phyloP scores from a whole-genome alignment of 805 yeast genomes.

The Tetrapisispora arboricola region DNA sequence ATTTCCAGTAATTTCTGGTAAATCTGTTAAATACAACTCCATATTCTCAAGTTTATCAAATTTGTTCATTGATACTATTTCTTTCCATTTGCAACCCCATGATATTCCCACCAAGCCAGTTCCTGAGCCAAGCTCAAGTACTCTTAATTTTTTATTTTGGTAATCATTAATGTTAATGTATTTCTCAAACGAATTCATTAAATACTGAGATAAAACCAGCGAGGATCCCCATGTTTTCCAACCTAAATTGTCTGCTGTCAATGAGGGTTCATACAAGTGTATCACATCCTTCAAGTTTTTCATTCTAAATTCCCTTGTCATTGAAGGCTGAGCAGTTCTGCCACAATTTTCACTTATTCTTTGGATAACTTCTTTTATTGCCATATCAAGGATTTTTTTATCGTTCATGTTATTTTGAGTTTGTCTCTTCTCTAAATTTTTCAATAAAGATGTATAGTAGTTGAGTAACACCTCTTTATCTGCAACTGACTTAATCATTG shows the following conservation, averaged over 20 bases:
- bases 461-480: constrained; percentile 38
- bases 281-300: constrained; percentile 26
- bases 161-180: neutral
- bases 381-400: neutral
- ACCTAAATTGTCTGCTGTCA: constrained; percentile 81
- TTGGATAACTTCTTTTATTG: constrained; percentile 43
- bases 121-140: constrained; percentile 87
- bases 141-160: constrained; percentile 12
- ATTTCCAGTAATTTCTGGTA: constrained; percentile 68
- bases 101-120: constrained; percentile 86
- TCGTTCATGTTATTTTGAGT: constrained; percentile 2
- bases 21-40: constrained; percentile 55
- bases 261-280: constrained; percentile 64
- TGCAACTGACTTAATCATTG: constrained; percentile 34
- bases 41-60: constrained; percentile 33
- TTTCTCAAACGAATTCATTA: constrained; percentile 21
- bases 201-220: constrained; percentile 47
- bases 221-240: constrained; percentile 96
- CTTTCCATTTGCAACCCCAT: constrained; percentile 30
- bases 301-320: constrained; percentile 48
- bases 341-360: constrained; percentile 78
- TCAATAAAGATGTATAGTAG: constrained; percentile 36
- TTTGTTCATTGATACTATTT: constrained; percentile 11
- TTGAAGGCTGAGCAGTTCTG: constrained; percentile 68
- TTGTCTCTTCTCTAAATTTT: constrained; percentile 6